These are phyloP conservation scores for Piedraia hortae DNA, from an alignment of 2,329 filamentous ascomycete species.

Conservation along the genomic window DNA sequence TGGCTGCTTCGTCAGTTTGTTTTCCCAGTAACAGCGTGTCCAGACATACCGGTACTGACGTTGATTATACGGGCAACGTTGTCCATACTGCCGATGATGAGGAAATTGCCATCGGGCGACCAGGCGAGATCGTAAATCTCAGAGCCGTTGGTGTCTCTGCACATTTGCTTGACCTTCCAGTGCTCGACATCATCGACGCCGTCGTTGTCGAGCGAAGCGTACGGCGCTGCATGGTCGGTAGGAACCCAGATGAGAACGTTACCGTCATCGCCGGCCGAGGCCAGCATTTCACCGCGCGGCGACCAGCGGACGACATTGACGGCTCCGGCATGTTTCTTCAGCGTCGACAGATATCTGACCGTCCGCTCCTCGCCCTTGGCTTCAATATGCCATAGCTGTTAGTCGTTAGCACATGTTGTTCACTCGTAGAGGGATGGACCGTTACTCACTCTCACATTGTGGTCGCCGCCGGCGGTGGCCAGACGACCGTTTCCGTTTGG, in stretches of 20 bases:
- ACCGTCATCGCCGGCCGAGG: conserved; percentile 86
- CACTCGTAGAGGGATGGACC: conserved; percentile 1
- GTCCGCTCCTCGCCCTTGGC: conserved; percentile 60
- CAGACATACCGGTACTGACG: conserved; percentile 46
- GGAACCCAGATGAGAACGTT: conserved; percentile 94
- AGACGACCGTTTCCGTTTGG: conserved; percentile 71
- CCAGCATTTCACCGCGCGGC: conserved; percentile 76
- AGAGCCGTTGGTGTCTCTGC: conserved; percentile 56
- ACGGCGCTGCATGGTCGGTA: conserved; percentile 41
- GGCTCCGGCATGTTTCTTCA: conserved; percentile 82
- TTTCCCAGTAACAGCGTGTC: conserved; percentile 2
- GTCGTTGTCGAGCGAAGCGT: conserved; percentile 38
- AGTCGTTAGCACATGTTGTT: conserved; percentile 2
- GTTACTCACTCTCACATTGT: conserved; percentile 57
- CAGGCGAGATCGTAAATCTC: conserved; percentile 97
- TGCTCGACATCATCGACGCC: conserved; percentile 88
- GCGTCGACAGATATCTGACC: conserved; percentile 72
- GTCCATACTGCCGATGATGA: conserved; percentile 98
- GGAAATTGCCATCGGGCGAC: conserved; percentile 90
- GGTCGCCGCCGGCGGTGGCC: conserved; percentile 85
- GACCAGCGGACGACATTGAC: conserved; percentile 96
- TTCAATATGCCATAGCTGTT: conserved; percentile 73
- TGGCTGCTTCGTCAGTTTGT: conserved; percentile 16
- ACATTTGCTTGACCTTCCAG: conserved; percentile 96
- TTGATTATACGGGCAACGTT: conserved; percentile 96